Base-by-base conservation (phyloP, 2,329 filamentous ascomycete species). In the Neofusicoccum sp. region DNA sequence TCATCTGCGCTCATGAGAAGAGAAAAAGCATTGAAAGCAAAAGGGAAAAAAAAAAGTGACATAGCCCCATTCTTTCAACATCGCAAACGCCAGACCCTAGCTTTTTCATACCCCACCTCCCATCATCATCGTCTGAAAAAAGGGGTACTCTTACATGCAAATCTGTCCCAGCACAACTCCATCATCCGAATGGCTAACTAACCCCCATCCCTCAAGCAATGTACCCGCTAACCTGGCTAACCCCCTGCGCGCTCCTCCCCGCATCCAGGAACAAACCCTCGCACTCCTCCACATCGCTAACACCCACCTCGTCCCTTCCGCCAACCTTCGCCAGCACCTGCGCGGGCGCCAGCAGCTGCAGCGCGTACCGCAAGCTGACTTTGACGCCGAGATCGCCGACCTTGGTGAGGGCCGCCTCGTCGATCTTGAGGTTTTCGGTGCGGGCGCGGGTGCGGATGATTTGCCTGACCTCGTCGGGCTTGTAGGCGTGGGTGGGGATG, bases 401-500 rank as follows among this genome's bases (percentile, higher is more conserved):
- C 79, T 91, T 95, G 68, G 95, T 89, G 62, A 98, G 83, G 28
- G 95, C 95, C 20, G 87, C 85, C 53, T 96, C 91, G 41, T 86
- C 87, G 66, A 98, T 86, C 64, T 85, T 82, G 45, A 96, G 86
- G 51, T 86, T 86, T 78, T 97, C 93, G 7, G 89, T 93, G 65
- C 87, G 87, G 40, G 91, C 87, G 53, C 95, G 89, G 69, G 96
- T 87, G 66, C 88, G 85, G 69, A 98, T 89, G 75, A 99, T 99
- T 63, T 88, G 87, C 79, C 92, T 92, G 75, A 99, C 96, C 79
- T 99, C 95, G 14, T 91, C 86, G 43, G 87, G 85, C 63, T 88
- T 85, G 79, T 98, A 99, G 9, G 92, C 88, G 68, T 92, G 90
- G 16, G 95, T 99, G 45, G 95, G 95, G 70, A 99, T 89, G 78